Evolutionary conservation across 768 basidiomycete species (phyloP).

Genomic region (Amanita pseudoporphyria): DNA sequence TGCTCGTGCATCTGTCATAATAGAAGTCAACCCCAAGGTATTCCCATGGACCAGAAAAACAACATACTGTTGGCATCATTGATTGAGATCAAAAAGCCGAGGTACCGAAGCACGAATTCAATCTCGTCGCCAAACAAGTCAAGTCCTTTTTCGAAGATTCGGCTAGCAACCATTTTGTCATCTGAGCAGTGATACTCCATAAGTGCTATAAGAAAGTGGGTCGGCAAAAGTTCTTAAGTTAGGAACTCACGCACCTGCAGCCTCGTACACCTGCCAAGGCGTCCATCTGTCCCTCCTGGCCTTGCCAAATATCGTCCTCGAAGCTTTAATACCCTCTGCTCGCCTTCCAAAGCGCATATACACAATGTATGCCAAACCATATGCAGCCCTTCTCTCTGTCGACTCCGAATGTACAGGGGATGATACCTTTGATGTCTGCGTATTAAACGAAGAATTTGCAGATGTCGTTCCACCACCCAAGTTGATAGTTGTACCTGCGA

Average conservation of each 20-base stretch:
- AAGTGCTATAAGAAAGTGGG: slow-evolving; percentile 38
- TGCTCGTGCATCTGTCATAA: slow-evolving; percentile 76
- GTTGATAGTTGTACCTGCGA: slow-evolving; percentile 10
- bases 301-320: slow-evolving; percentile 69
- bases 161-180: slow-evolving; percentile 63
- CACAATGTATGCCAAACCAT: slow-evolving; percentile 74
- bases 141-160: slow-evolving; percentile 91
- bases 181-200: slow-evolving; percentile 94
- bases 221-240: neutral
- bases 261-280: slow-evolving; percentile 91
- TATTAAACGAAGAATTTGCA: slow-evolving; percentile 29
- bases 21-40: slow-evolving; percentile 5
- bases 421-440: slow-evolving; percentile 36
- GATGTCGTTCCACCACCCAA: slow-evolving; percentile 23
- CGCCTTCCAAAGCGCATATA: slow-evolving; percentile 91
- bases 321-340: slow-evolving; percentile 77
- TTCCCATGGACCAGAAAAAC: slow-evolving; percentile 1
- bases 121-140: slow-evolving; percentile 75
- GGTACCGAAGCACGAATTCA: slow-evolving; percentile 81
- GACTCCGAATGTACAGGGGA: slow-evolving; percentile 39
- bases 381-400: slow-evolving; percentile 54
- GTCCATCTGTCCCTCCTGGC: slow-evolving; percentile 69
- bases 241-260: slow-evolving; percentile 53
- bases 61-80: slow-evolving; percentile 90
- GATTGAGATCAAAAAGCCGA: slow-evolving; percentile 87